Evolutionary conservation across 2,329 filamentous ascomycete species (phyloP).

Genomic region (Parascedosporium putredinis): DNA sequence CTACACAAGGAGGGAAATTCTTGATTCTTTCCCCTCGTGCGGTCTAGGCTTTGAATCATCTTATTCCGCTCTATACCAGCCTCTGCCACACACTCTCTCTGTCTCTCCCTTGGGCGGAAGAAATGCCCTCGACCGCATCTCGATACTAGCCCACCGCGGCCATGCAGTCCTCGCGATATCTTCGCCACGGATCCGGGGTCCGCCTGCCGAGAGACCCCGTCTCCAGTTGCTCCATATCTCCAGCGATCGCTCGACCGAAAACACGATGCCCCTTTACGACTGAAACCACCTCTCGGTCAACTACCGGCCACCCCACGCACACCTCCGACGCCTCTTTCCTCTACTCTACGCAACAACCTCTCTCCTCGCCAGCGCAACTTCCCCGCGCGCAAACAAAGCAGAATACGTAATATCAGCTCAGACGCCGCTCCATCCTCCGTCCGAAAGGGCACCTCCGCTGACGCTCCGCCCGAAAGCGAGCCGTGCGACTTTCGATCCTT

Average conservation of each 20-base stretch:
- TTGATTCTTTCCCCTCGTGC: not conserved
- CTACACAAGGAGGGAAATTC: not conserved
- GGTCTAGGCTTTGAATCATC: not conserved
- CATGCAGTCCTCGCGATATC: slow-evolving; percentile 6
- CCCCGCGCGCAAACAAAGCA: not conserved
- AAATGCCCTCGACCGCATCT: not conserved
- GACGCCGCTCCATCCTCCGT: not conserved
- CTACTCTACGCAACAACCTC: not conserved
- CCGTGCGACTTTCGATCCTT: not conserved
- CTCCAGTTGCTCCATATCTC: not conserved
- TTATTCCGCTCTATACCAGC: not conserved
- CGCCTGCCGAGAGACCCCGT: not conserved
- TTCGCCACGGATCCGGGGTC: not conserved
- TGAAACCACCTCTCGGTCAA: not conserved
- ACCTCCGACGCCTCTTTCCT: not conserved
- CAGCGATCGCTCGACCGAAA: not conserved
- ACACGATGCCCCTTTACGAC: not conserved
- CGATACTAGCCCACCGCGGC: not conserved
- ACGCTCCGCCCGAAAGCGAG: not conserved
- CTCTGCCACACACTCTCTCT: not conserved
- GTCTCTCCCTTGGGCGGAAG: not conserved
- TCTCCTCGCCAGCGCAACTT: not conserved
- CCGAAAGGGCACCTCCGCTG: not conserved
- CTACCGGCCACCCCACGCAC: not conserved
- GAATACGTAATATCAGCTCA: not conserved